Evolutionary conservation across 2,329 filamentous ascomycete genomes (phyloP).

Genomic region (Gnomoniopsis sp.): DNA sequence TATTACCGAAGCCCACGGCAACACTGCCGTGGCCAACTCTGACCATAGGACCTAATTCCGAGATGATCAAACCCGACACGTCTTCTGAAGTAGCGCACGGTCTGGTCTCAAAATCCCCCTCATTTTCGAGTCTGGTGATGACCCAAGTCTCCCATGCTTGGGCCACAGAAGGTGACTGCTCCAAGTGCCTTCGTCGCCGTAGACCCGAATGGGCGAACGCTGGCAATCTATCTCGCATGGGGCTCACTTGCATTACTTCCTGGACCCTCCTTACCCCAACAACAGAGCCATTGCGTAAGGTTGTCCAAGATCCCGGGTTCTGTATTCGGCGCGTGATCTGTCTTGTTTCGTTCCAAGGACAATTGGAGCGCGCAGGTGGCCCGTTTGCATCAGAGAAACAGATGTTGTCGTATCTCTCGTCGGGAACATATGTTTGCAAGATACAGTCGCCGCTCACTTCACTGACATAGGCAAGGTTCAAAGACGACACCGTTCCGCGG

Average conservation of each 20-base stretch:
- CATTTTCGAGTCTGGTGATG: slow-evolving; percentile 41
- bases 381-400: slow-evolving; percentile 48
- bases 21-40: slow-evolving; percentile 62
- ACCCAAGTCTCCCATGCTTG: slow-evolving; percentile 54
- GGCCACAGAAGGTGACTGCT: slow-evolving; percentile 22
- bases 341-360: slow-evolving; percentile 48
- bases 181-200: slow-evolving; percentile 15
- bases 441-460: slow-evolving; percentile 59
- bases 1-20: slow-evolving; percentile 69
- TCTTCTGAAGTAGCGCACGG: slow-evolving; percentile 40
- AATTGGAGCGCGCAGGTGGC: slow-evolving; percentile 40
- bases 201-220: slow-evolving; percentile 16
- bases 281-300: slow-evolving; percentile 56
- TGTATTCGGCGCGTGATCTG: slow-evolving; percentile 51
- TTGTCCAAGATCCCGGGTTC: slow-evolving; percentile 65
- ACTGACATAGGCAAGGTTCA: slow-evolving; percentile 64
- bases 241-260: slow-evolving; percentile 20
- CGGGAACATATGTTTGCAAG: slow-evolving; percentile 59
- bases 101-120: slow-evolving; percentile 42
- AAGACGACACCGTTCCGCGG: slow-evolving; percentile 53
- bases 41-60: slow-evolving; percentile 61
- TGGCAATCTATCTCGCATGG: slow-evolving; percentile 19
- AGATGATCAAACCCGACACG: slow-evolving; percentile 55
- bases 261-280: slow-evolving; percentile 56
- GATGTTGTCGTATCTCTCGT: slow-evolving; percentile 51